phyloP scores from a whole-genome alignment of 768 basidiomycete species.

The Termitomyces sp. region DNA sequence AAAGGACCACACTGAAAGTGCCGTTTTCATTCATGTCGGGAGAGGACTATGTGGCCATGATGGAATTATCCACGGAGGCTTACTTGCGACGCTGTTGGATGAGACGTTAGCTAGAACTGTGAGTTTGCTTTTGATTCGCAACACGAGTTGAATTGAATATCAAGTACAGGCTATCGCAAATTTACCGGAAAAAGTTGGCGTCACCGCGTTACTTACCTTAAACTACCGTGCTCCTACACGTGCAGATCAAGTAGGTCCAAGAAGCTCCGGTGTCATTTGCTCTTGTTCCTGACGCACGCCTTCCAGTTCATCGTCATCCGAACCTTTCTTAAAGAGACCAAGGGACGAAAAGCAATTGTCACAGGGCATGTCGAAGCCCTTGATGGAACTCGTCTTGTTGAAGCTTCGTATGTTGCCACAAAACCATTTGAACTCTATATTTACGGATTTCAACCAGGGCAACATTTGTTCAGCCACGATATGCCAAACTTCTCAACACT shows the following conservation, averaged over 20 bases:
- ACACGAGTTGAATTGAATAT: not conserved
- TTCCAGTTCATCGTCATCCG: conserved; percentile 79
- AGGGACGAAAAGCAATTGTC: conserved; percentile 79
- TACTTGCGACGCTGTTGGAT: conserved; percentile 88
- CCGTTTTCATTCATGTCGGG: conserved; percentile 78
- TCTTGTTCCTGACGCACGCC: conserved; percentile 3
- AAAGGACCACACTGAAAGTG: conserved; percentile 71
- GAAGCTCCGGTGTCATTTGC: not conserved
- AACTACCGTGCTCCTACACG: conserved; percentile 85
- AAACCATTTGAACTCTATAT: not conserved
- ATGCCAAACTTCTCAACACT: conserved; percentile 73
- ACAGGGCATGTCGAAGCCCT: conserved; percentile 72
- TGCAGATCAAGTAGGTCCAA: conserved; percentile 69
- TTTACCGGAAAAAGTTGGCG: conserved; percentile 85
- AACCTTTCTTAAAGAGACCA: conserved; percentile 57
- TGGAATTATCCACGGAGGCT: conserved; percentile 91
- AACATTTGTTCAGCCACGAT: conserved; percentile 85
- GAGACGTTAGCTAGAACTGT: conserved; percentile 83
- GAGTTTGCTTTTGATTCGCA: conserved; percentile 7
- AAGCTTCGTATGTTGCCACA: conserved; percentile 62
- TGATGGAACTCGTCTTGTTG: conserved; percentile 77
- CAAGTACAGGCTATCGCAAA: conserved; percentile 73
- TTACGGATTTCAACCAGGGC: conserved; percentile 44
- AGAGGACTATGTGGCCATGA: conserved; percentile 88
- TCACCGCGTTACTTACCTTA: conserved; percentile 82